Conservation (phyloP, 768 basidiomycete genomes). For the Wakefieldia striispora region DNA sequence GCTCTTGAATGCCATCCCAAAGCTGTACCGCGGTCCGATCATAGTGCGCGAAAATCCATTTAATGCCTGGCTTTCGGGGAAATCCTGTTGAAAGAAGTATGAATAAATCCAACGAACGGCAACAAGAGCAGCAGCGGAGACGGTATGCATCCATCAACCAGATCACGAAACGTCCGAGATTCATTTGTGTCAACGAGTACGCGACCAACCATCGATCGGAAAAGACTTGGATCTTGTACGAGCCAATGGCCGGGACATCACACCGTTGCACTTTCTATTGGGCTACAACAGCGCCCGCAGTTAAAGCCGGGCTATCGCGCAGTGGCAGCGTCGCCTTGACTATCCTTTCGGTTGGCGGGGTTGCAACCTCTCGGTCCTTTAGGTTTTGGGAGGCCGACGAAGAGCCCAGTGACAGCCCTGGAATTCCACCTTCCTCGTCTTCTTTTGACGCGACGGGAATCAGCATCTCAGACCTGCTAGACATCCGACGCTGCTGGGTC, state of each 20-base stretch:
- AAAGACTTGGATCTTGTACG: conserved; percentile 1
- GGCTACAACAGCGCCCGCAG: conserved; percentile 40
- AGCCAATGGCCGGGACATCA: not conserved
- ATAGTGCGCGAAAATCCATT: conserved; percentile 17
- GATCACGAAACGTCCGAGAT: conserved; percentile 2
- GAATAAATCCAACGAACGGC: conserved; percentile 31
- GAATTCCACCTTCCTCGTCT: conserved; percentile 37
- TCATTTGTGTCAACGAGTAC: conserved; percentile 2
- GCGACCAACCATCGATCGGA: not conserved
- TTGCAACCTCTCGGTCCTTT: conserved; percentile 36
- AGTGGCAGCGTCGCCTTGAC: conserved; percentile 61
- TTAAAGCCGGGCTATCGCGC: conserved; percentile 57
- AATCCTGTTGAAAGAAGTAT: conserved; percentile 33
- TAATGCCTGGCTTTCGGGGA: conserved; percentile 17
- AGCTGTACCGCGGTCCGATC: conserved; percentile 10
- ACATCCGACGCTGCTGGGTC: conserved; percentile 30
- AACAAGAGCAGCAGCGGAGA: conserved; percentile 15
- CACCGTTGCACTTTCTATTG: conserved; percentile 22
- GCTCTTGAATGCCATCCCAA: conserved; percentile 6
- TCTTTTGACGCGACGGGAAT: conserved; percentile 32
- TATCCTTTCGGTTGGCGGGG: conserved; percentile 42
- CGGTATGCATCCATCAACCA: conserved; percentile 8
- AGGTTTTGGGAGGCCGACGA: conserved; percentile 34
- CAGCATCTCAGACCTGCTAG: conserved; percentile 41
- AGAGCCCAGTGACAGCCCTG: conserved; percentile 32